These are phyloP conservation scores for Magnusiomyces ingens DNA, from an alignment of 1,139 yeast species.

Conservation along the genomic window DNA sequence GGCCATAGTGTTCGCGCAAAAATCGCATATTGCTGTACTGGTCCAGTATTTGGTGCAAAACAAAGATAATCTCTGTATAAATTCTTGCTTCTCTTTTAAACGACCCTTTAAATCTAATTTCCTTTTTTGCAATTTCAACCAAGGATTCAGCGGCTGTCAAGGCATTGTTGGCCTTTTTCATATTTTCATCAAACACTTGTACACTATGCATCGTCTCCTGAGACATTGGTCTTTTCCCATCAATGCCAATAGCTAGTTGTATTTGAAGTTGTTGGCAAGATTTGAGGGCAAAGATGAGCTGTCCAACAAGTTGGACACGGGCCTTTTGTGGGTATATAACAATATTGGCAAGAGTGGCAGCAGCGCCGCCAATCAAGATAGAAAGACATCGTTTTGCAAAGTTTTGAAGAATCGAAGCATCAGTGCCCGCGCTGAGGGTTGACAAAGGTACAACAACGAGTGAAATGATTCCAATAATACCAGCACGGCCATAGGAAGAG, in stretches of 20 bases:
- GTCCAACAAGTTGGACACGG: slow-evolving; percentile 38
- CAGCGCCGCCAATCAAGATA: slow-evolving; percentile 44
- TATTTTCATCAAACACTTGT: slow-evolving; percentile 20
- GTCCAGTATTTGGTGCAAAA: slow-evolving; percentile 42
- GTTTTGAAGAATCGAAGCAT: slow-evolving; percentile 39
- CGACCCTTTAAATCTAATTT: slow-evolving; percentile 44
- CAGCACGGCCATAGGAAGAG: slow-evolving; percentile 46
- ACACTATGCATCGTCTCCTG: slow-evolving; percentile 22
- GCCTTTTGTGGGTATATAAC: slow-evolving; percentile 44
- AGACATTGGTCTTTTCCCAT: slow-evolving; percentile 31
- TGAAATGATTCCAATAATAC: slow-evolving; percentile 43
- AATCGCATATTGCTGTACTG: slow-evolving; percentile 42
- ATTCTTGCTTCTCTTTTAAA: slow-evolving; percentile 37
- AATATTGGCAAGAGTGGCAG: slow-evolving; percentile 41
- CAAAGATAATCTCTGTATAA: slow-evolving; percentile 41
- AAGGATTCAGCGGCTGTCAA: slow-evolving; percentile 37
- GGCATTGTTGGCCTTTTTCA: slow-evolving; percentile 35
- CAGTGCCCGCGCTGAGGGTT: slow-evolving; percentile 19
- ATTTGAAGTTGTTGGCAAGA: slow-evolving; percentile 37
- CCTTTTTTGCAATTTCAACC: slow-evolving; percentile 36
- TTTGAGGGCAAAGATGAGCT: slow-evolving; percentile 37
- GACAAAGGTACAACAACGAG: slow-evolving; percentile 39
- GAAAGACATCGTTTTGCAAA: slow-evolving; percentile 46
- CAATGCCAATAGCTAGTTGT: slow-evolving; percentile 38
- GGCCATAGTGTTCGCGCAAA: slow-evolving; percentile 39